phyloP scores from a whole-genome alignment of 169 alveolate genomes.

The Condylostoma magnum region DNA sequence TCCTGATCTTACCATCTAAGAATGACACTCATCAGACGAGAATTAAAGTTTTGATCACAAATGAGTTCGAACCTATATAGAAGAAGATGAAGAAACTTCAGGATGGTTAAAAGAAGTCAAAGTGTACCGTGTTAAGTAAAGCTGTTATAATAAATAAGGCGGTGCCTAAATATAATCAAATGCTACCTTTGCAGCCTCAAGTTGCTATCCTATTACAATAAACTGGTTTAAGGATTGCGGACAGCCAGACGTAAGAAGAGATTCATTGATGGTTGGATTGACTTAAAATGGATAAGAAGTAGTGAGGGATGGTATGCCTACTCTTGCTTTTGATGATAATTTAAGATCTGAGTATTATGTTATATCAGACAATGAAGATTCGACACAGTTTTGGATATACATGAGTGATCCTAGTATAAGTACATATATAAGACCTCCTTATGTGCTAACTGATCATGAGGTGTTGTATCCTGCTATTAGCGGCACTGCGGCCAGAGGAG shows the following conservation, averaged over 20 bases:
- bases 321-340: constrained; percentile 22
- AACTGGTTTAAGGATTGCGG: constrained; percentile 34
- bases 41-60: background rate
- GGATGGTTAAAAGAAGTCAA: constrained; percentile 13
- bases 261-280: constrained; percentile 3
- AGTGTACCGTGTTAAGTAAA: constrained; percentile 3
- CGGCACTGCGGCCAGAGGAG: constrained; percentile 3
- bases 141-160: constrained; percentile 15
- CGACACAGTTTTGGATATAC: background rate
- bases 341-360: background rate
- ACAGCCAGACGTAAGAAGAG: constrained; percentile 14
- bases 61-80: constrained; percentile 12
- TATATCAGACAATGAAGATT: background rate
- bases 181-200: constrained; percentile 9
- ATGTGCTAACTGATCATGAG: constrained; percentile 26
- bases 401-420: background rate
- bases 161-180: constrained; percentile 16
- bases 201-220: constrained; percentile 10
- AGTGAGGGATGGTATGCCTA: constrained; percentile 5
- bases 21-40: constrained; percentile 26
- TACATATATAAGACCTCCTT: constrained; percentile 11
- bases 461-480: constrained; percentile 20
- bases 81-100: background rate
- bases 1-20: constrained; percentile 1
- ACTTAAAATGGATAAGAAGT: background rate